Base-by-base conservation (phyloP, 2,329 filamentous ascomycete genomes). In the Apiospora hydei region DNA sequence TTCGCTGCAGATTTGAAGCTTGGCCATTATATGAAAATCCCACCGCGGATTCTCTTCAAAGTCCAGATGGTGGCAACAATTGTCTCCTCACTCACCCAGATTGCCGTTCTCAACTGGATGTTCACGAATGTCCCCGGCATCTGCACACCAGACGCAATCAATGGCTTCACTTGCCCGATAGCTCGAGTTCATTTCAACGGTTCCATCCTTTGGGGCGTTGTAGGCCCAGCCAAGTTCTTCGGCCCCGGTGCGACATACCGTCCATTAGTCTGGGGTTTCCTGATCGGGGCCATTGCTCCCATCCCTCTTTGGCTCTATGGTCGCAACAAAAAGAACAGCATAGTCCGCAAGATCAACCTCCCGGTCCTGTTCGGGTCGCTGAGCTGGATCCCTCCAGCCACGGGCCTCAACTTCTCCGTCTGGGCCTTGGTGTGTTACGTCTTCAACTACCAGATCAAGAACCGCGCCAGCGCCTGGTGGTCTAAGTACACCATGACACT, bases 401-500 rank as follows among this genome's bases (percentile, higher is more conserved):
- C 92, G 0, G 94, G 94, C 0, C 90, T 97, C 75, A 97, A 97
- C 81, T 97, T 96, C 80, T 94, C 91, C 1, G 92, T 96, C 61
- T 97, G 94, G 94, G 93, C 92, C 0, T 83, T 96, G 10, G 93
- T 97, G 18, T 96, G 93, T 83, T 97, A 92, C 81, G 76, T 94
- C 61, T 97, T 97, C 86, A 97, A 97, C 81, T 91, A 92, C 80
- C 82, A 92, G 73, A 88, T 97, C 78, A 90, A 91, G 79, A 89
- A 89, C 47, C 86, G 92, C 30, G 92, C 90, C 38, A 86, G 86
- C 43, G 91, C 89, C 1, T 97, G 94, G 94, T 97, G 94, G 94
- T 90, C 90, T 67, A 96, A 97, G 82, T 97, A 97, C 81, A 96
- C 93, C 53, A 96, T 97, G 93, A 95, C 94, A 4, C 85, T 97